Conservation (phyloP, 768 basidiomycete species). For the Suillus tomentosus region DNA sequence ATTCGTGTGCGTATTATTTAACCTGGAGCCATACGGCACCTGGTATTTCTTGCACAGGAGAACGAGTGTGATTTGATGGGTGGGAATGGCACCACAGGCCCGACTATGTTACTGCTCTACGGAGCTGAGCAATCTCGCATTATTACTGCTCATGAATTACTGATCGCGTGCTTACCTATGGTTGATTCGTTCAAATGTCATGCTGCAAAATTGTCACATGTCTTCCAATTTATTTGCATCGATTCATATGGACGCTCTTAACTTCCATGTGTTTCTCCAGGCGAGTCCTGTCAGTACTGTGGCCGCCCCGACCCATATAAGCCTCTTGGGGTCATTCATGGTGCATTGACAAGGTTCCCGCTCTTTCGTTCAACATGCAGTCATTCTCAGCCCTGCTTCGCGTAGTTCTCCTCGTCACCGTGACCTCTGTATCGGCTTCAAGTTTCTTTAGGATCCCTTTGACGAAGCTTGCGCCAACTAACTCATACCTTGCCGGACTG, state of each 20-base stretch:
- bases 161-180: not conserved
- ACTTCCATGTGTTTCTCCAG: not conserved
- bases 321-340: not conserved
- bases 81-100: not conserved
- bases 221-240: constrained; percentile 2
- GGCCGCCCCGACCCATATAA: constrained; percentile 1
- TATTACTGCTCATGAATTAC: not conserved
- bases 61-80: not conserved
- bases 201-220: not conserved
- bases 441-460: constrained; percentile 4
- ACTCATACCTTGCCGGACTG: not conserved
- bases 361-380: not conserved
- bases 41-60: not conserved
- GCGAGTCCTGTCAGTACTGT: not conserved
- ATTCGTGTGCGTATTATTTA: not conserved
- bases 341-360: no score
- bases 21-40: not conserved
- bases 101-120: not conserved
- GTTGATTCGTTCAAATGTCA: not conserved
- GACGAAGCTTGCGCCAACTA: not conserved
- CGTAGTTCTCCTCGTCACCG: constrained; percentile 4
- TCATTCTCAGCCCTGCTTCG: constrained; percentile 5
- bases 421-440: constrained; percentile 4
- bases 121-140: not conserved
- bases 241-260: not conserved